These are phyloP conservation scores for Adenanthera pavonina DNA, from an alignment of 306 rosid species.

Conservation along the genomic window DNA sequence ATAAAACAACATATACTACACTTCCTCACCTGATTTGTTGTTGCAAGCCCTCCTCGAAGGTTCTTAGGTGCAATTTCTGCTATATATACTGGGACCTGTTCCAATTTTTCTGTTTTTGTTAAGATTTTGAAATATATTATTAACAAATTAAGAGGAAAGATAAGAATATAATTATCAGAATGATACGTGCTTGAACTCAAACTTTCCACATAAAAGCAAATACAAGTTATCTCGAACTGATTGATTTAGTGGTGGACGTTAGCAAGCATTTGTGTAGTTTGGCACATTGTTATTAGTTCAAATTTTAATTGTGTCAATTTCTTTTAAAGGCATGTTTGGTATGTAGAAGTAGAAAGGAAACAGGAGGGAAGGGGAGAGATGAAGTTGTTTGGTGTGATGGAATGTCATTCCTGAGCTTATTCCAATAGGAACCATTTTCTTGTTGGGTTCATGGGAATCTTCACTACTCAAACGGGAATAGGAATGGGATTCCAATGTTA, in stretches of 20 bases:
- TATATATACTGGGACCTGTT: slow-evolving; percentile 78
- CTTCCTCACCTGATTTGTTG: slow-evolving; percentile 61
- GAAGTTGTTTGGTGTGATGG: not conserved
- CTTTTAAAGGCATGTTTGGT: not conserved
- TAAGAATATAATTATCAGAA: not conserved
- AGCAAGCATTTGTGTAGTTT: not conserved
- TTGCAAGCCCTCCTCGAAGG: slow-evolving; percentile 73
- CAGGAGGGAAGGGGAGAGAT: not conserved
- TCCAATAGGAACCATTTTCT: not conserved
- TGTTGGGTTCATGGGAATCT: no score
- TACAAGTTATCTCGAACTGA: not conserved
- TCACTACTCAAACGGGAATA: no score
- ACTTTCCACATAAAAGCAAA: not conserved
- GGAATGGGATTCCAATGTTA: no score
- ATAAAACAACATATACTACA: not conserved
- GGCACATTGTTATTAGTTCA: not conserved
- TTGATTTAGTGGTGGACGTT: not conserved
- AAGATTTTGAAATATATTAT: slow-evolving; percentile 10
- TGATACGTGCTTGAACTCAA: slow-evolving; percentile 4
- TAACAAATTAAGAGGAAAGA: not conserved
- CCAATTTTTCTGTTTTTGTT: slow-evolving; percentile 20
- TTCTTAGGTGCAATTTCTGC: slow-evolving; percentile 81
- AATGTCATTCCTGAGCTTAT: not conserved
- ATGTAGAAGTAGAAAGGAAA: not conserved
- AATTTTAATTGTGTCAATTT: not conserved